Evolutionary conservation across 1,284 basidiomycete species (phyloP).

Genomic region (Trichosporon sp.): DNA sequence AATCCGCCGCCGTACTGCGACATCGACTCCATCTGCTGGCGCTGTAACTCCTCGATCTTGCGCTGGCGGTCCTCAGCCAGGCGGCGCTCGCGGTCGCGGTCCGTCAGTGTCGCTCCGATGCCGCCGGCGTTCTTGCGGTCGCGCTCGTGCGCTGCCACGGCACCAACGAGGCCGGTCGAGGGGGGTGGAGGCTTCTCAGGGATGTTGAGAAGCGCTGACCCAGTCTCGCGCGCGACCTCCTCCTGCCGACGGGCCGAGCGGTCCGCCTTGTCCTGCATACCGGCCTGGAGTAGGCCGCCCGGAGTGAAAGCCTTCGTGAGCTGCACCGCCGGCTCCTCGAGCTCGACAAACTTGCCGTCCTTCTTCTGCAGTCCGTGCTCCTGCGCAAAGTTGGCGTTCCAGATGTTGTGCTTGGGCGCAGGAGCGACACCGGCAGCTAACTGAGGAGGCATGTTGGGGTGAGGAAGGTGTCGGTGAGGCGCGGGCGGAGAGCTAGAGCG

Average conservation of each 20-base stretch:
- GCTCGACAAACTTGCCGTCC: conserved; percentile 62
- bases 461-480: conserved; percentile 18
- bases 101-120: conserved; percentile 86
- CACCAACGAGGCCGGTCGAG: conserved; percentile 89
- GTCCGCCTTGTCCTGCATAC: conserved; percentile 90
- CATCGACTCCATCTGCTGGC: conserved; percentile 66
- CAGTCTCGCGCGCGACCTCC: conserved; percentile 80
- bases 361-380: conserved; percentile 52
- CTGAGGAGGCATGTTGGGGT: conserved; percentile 11
- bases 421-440: conserved; percentile 41
- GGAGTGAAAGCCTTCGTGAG: conserved; percentile 91
- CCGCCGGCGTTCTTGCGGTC: conserved; percentile 92
- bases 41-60: conserved; percentile 81
- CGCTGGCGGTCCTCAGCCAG: conserved; percentile 84
- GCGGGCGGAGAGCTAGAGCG: conserved; percentile 17
- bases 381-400: conserved; percentile 75
- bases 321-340: conserved; percentile 65
- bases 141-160: conserved; percentile 89
- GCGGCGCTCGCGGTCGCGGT: conserved; percentile 86
- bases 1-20: conserved; percentile 21
- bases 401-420: conserved; percentile 58
- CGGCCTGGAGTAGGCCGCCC: conserved; percentile 88
- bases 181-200: conserved; percentile 91
- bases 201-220: conserved; percentile 85
- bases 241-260: conserved; percentile 92